Percentiles rank a stretch among this genome's conserved stretches.
These are phyloP conservation scores for Phoma sp. DNA, from an alignment of 2,329 filamentous ascomycete species.

Conservation along the genomic window DNA sequence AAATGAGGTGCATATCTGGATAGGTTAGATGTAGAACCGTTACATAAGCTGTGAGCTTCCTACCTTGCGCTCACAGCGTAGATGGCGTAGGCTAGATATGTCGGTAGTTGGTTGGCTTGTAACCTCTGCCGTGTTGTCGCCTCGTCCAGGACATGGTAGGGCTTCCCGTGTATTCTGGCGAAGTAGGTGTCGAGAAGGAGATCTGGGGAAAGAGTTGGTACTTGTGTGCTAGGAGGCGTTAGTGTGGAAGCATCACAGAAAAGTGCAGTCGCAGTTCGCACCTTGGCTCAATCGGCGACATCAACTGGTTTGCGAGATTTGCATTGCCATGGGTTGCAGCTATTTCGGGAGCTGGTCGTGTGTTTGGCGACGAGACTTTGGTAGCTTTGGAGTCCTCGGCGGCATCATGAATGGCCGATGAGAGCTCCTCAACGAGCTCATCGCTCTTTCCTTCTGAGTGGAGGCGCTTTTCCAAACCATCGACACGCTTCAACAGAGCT, in stretches of 20 bases:
- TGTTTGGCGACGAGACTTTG: slow-evolving; percentile 28
- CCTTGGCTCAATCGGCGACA: slow-evolving; percentile 49
- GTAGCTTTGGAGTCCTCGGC: slow-evolving; percentile 28
- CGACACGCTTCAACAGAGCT: slow-evolving; percentile 81
- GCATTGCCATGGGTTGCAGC: slow-evolving; percentile 30
- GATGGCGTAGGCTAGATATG: slow-evolving; percentile 60
- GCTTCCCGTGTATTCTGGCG: slow-evolving; percentile 77
- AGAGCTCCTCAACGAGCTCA: slow-evolving; percentile 37
- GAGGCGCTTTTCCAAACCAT: slow-evolving; percentile 80
- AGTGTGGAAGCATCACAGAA: slow-evolving; percentile 9
- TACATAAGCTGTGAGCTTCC: slow-evolving; percentile 10
- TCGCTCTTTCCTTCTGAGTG: slow-evolving; percentile 62
- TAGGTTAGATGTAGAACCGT: slow-evolving; percentile 45
- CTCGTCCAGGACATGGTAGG: slow-evolving; percentile 83
- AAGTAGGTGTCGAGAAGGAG: slow-evolving; percentile 80
- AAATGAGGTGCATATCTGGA: slow-evolving; percentile 72
- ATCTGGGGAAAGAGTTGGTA: slow-evolving; percentile 62
- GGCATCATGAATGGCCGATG: slow-evolving; percentile 31
- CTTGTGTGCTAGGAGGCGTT: slow-evolving; percentile 40
- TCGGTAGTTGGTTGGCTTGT: slow-evolving; percentile 69
- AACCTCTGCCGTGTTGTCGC: slow-evolving; percentile 73
- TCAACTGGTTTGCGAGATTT: slow-evolving; percentile 40
- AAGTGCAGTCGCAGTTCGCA: slow-evolving; percentile 23
- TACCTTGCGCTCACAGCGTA: slow-evolving; percentile 56
- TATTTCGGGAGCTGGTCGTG: slow-evolving; percentile 36